phyloP scores from a whole-genome alignment of 805 yeast genomes.

The Yamadazyma tumulicola region DNA sequence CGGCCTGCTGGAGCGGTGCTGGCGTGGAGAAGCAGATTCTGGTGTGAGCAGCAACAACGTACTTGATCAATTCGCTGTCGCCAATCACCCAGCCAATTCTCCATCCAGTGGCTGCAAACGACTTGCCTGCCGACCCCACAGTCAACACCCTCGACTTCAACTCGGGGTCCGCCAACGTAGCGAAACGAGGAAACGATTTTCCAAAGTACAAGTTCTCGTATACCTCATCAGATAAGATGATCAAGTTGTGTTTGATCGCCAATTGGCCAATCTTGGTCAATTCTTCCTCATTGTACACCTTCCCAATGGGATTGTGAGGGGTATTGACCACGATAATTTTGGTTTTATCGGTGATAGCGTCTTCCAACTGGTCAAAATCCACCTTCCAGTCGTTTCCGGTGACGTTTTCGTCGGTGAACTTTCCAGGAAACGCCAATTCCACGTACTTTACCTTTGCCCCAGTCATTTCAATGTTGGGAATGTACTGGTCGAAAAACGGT shows the following conservation, averaged over 20 bases:
- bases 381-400: constrained; percentile 85
- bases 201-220: constrained; percentile 84
- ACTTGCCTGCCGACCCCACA: constrained; percentile 96
- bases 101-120: constrained; percentile 99
- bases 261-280: constrained; percentile 70
- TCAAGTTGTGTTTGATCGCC: constrained; percentile 80
- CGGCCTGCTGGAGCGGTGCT: constrained; percentile 89
- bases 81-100: constrained; percentile 96
- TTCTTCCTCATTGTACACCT: constrained; percentile 76
- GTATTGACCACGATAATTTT: constrained; percentile 85
- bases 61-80: constrained; percentile 72
- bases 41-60: constrained; percentile 86
- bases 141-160: constrained; percentile 76
- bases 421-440: constrained; percentile 78
- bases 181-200: constrained; percentile 72
- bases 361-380: constrained; percentile 72
- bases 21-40: constrained; percentile 91
- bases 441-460: constrained; percentile 92
- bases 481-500: constrained; percentile 96
- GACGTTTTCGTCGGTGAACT: constrained; percentile 58
- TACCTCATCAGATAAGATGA: constrained; percentile 89
- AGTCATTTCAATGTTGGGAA: constrained; percentile 87
- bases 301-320: constrained; percentile 97
- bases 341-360: constrained; percentile 69
- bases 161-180: constrained; percentile 70